These are phyloP conservation scores for Brassica rapa DNA, from an alignment of 345 rosid genomes.

Conservation along the genomic window DNA sequence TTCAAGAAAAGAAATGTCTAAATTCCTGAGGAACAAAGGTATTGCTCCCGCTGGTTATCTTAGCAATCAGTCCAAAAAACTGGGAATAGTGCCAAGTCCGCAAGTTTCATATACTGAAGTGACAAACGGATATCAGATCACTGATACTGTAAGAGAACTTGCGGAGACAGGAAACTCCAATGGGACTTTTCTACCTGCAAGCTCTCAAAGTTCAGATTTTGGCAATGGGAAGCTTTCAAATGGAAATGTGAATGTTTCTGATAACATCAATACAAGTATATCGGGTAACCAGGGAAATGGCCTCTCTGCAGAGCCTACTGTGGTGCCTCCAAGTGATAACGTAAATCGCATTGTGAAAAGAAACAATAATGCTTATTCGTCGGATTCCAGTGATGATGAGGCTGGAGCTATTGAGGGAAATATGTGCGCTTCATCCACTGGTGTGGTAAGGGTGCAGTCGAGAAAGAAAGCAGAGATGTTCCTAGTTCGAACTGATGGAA, in stretches of 20 bases:
- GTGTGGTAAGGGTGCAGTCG: conserved; percentile 96
- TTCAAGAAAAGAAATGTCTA: conserved; percentile 84
- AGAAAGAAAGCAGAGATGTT: conserved; percentile 98
- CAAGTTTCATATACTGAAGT: conserved; percentile 38
- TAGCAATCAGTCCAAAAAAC: conserved; percentile 44
- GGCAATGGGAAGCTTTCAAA: conserved; percentile 40
- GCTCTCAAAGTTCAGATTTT: conserved; percentile 41
- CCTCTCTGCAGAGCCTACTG: conserved; percentile 36
- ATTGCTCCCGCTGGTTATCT: conserved; percentile 59
- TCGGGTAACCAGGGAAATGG: conserved; percentile 31
- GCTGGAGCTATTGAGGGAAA: conserved; percentile 65
- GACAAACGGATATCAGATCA: conserved; percentile 26
- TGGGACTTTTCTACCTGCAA: conserved; percentile 35
- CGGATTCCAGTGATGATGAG: conserved; percentile 58
- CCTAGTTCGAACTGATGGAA: conserved; percentile 92
- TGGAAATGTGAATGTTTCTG: conserved; percentile 42
- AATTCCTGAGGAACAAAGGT: conserved; percentile 57
- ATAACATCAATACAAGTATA: conserved; percentile 35
- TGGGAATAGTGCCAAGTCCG: conserved; percentile 44
- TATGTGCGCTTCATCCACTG: conserved; percentile 97
- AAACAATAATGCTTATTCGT: conserved; percentile 41
- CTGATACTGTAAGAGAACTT: conserved; percentile 28
- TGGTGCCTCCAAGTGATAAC: conserved; percentile 43
- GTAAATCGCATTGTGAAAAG: conserved; percentile 29
- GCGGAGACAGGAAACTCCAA: conserved; percentile 45